Conservation (phyloP, 331 rosid species). For the Prunus yedoensis region DNA sequence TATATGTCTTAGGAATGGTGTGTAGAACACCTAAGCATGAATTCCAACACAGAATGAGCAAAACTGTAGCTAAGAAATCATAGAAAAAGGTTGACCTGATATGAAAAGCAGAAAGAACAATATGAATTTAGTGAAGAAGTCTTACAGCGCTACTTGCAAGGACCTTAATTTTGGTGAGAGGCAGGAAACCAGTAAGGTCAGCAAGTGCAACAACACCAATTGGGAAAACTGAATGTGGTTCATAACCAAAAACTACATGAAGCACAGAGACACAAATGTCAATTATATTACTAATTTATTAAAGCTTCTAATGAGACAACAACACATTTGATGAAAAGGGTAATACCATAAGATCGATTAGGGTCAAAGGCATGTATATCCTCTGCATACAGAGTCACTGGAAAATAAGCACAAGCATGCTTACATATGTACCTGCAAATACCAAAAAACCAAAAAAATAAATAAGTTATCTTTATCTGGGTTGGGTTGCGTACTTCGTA, state of each 20-base stretch:
- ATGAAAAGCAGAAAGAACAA: not conserved
- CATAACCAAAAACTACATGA: slow-evolving; percentile 83
- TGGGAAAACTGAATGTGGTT: slow-evolving; percentile 94
- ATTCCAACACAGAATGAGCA: slow-evolving; percentile 26
- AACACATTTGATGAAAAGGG: not conserved
- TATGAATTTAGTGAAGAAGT: slow-evolving; percentile 17
- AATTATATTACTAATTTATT: not conserved
- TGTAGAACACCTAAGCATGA: slow-evolving; percentile 65
- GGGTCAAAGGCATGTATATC: slow-evolving; percentile 74
- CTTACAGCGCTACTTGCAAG: slow-evolving; percentile 95
- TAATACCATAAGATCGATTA: slow-evolving; percentile 71
- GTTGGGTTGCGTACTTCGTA: not conserved
- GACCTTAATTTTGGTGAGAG: slow-evolving; percentile 73
- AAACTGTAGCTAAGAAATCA: slow-evolving; percentile 13
- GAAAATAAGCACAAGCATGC: slow-evolving; percentile 71
- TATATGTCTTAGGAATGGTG: slow-evolving; percentile 87
- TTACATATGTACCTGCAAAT: slow-evolving; percentile 66
- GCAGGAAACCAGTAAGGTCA: slow-evolving; percentile 75
- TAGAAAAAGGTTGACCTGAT: slow-evolving; percentile 16
- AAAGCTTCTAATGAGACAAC: not conserved
- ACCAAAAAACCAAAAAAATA: not conserved
- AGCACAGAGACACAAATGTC: not conserved
- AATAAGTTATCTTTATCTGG: not conserved
- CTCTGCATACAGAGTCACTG: slow-evolving; percentile 72
- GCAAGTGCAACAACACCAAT: slow-evolving; percentile 77